Evolutionary conservation across 305 asterid genomes (phyloP).

Genomic region (Stenogyne calaminthoides): DNA sequence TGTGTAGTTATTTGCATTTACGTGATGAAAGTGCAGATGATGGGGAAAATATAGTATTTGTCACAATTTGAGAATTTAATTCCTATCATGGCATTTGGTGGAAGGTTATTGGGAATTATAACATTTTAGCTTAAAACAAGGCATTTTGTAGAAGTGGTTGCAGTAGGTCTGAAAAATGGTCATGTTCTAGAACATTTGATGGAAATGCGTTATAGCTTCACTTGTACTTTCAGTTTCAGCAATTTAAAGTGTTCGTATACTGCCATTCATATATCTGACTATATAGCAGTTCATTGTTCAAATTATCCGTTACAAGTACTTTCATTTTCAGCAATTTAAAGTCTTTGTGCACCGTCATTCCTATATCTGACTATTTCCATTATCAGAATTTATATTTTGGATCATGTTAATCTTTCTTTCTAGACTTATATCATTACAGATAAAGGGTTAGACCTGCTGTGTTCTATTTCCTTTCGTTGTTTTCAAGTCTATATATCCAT

Average conservation of each 20-base stretch:
- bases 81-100: constrained; percentile 1
- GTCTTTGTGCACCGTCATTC: neutral
- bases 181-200: constrained; percentile 6
- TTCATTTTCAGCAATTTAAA: neutral
- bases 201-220: neutral
- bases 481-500: neutral
- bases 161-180: neutral
- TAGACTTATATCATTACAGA: neutral
- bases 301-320: neutral
- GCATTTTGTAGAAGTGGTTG: neutral
- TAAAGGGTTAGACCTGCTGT: constrained; percentile 5
- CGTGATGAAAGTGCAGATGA: constrained; percentile 16
- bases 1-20: constrained; percentile 7
- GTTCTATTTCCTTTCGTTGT: neutral
- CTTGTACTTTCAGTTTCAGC: neutral
- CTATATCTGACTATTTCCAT: neutral
- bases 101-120: constrained; percentile 11
- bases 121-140: neutral
- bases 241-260: neutral
- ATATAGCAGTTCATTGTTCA: neutral
- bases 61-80: neutral
- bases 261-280: neutral
- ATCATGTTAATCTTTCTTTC: neutral
- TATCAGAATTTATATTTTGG: neutral
- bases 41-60: neutral